Evolutionary conservation across 2,329 filamentous ascomycete species (phyloP), one percentile per base, ranked within the genome.

Genomic region (Colletotrichum spaethianum): DNA sequence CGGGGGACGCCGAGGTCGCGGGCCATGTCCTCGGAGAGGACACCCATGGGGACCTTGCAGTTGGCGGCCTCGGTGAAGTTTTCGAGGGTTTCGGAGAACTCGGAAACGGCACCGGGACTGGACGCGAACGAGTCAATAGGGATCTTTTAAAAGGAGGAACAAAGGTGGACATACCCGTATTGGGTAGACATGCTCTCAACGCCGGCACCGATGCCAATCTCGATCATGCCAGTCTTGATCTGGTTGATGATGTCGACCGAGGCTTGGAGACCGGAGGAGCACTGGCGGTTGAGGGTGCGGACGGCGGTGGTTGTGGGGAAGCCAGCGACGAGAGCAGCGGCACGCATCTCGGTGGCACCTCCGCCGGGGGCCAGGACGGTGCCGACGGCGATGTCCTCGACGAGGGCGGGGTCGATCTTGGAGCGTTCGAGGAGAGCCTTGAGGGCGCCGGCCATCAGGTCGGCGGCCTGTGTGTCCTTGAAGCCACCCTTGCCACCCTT

Each of bases 31-130:
- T 99, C 96, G 36, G 94, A 98, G 61, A 98, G 88, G 14, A 95
- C 90, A 77, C 96, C 96, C 96, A 98, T 98, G 81, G 95, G 92
- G 3, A 98, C 96, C 86, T 97, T 98, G 91, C 96, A 99, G 89
- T 98, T 97, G 79, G 93, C 93, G 31, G 95, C 90, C 80, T 96
- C 93, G 75, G 91, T 88, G 86, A 96, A 89, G 78, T 86, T 89
- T 80, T 98, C 94, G 75, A 98, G 91, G 64, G 94, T 89, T 61
- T 97, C 94, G 38, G 94, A 96, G 89, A 98, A 98, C 84, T 98
- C 96, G 74, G 92, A 90, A 20, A 98, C 96, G 73, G 96, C 96
- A 55, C 87, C 88, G 31, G 96, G 95, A 42, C 92, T 93, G 76
- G 50, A 36, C 2, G 36, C 18, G n/a, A 33, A 4, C 4, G 12